phyloP scores from a whole-genome alignment of 2,329 filamentous ascomycete genomes.

The Phoma sp. region DNA sequence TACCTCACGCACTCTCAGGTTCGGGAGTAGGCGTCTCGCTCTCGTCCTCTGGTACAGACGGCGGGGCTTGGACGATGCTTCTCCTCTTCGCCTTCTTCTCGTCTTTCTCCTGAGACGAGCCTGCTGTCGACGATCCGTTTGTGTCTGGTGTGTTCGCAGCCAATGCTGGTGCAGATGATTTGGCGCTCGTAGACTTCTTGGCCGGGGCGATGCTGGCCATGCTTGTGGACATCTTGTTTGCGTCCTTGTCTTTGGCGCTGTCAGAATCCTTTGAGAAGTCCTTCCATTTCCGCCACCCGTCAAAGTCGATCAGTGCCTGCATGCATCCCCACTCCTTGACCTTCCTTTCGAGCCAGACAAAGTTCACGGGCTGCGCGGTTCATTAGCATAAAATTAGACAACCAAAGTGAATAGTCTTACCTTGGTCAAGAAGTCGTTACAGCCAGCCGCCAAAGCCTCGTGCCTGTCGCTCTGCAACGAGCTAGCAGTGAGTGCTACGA shows the following conservation, averaged over 20 bases:
- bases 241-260: constrained; percentile 43
- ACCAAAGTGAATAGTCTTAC: constrained; percentile 56
- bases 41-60: constrained; percentile 35
- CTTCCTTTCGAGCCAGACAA: constrained; percentile 95
- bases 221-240: constrained; percentile 43
- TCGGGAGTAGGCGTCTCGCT: constrained; percentile 32
- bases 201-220: constrained; percentile 40
- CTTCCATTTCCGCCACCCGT: constrained; percentile 98
- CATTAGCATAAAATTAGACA: constrained; percentile 25
- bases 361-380: constrained; percentile 80
- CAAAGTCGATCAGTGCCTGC: constrained; percentile 98
- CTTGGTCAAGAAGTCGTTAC: constrained; percentile 98
- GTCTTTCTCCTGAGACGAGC: constrained; percentile 23
- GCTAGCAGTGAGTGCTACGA: constrained; percentile 93
- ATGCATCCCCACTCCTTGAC: constrained; percentile 99
- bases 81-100: constrained; percentile 44
- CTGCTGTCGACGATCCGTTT: constrained; percentile 25
- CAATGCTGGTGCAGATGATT: constrained; percentile 21
- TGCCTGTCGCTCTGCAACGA: constrained; percentile 94
- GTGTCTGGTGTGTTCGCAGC: constrained; percentile 25
- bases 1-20: constrained; percentile 1
- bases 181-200: constrained; percentile 23
- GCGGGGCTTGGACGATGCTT: constrained; percentile 37
- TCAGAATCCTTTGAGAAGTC: constrained; percentile 63
- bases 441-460: constrained; percentile 91